Percentiles rank a stretch among this genome's conserved stretches.
Conservation (phyloP, 176 grass and related monocot species). For the Raddia guianensis region DNA sequence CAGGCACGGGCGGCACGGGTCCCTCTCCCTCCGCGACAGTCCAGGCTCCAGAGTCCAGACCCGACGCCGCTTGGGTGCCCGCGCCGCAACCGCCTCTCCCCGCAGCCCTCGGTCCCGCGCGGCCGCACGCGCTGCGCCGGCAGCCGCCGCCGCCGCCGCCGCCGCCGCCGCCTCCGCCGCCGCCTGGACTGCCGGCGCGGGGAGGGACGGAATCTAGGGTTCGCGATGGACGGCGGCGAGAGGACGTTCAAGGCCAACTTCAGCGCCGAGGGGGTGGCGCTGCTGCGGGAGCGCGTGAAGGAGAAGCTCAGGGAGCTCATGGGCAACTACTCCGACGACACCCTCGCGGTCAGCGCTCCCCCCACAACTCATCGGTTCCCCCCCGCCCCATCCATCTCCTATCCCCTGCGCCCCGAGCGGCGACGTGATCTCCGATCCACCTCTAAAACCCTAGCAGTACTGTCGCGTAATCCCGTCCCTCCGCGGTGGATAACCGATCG, state of each 20-base stretch:
- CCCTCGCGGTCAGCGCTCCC: constrained; percentile 65
- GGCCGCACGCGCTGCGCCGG: not conserved
- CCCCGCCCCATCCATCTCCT: not conserved
- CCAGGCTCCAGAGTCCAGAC: constrained; percentile 24
- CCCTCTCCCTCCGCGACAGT: not conserved
- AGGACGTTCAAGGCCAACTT: constrained; percentile 68
- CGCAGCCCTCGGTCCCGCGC: not conserved
- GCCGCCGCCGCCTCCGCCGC: not conserved
- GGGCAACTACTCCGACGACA: constrained; percentile 87
- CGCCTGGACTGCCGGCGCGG: not conserved
- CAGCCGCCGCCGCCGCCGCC: not conserved
- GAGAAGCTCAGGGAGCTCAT: constrained; percentile 90
- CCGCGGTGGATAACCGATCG: not conserved
- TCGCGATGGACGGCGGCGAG: constrained; percentile 57
- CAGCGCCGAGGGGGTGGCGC: constrained; percentile 57
- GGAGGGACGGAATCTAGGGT: constrained; percentile 54
- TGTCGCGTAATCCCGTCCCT: not conserved
- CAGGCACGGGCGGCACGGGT: constrained; percentile 19
- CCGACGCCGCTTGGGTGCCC: constrained; percentile 35
- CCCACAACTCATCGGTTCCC: not conserved
- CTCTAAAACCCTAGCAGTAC: constrained; percentile 44
- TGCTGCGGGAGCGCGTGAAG: constrained; percentile 57
- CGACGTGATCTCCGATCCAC: constrained; percentile 33
- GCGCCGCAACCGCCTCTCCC: constrained; percentile 2
- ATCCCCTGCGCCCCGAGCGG: not conserved